Conservation (phyloP, 2,329 filamentous ascomycete species). For the Teratosphaeriaceae sp. region DNA sequence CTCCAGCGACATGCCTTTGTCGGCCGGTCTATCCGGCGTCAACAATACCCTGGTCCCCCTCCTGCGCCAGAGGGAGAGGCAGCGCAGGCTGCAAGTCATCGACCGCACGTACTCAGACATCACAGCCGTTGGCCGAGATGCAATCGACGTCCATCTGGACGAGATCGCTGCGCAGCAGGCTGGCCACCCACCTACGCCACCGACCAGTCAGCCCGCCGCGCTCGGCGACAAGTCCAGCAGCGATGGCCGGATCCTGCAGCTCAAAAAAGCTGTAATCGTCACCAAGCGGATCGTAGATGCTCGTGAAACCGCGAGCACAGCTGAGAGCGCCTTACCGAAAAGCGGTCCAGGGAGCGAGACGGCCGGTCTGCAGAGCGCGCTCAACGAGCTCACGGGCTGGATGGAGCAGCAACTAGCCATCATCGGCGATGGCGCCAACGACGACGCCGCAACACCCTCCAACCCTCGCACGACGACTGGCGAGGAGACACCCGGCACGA, state of each 20-base stretch:
- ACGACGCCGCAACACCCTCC: neutral
- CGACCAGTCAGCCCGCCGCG: slow-evolving; percentile 9
- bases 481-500: neutral
- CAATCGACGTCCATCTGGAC: slow-evolving; percentile 16
- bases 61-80: slow-evolving; percentile 22
- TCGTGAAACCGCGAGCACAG: neutral
- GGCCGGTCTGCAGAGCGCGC: slow-evolving; percentile 22
- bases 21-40: slow-evolving; percentile 7
- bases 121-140: slow-evolving; percentile 11
- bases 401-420: slow-evolving; percentile 27
- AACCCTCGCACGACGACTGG: neutral
- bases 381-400: slow-evolving; percentile 27
- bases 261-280: slow-evolving; percentile 26
- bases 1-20: neutral
- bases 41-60: slow-evolving; percentile 18
- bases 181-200: slow-evolving; percentile 24
- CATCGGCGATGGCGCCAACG: slow-evolving; percentile 21
- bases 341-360: slow-evolving; percentile 15
- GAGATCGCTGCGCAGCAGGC: slow-evolving; percentile 19
- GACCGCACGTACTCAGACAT: slow-evolving; percentile 18
- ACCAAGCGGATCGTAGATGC: slow-evolving; percentile 17
- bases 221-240: slow-evolving; percentile 16
- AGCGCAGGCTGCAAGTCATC: slow-evolving; percentile 22
- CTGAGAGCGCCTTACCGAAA: neutral
- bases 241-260: slow-evolving; percentile 19